phyloP scores from a whole-genome alignment of 306 rosid genomes.

The Lathyrus aphaca region DNA sequence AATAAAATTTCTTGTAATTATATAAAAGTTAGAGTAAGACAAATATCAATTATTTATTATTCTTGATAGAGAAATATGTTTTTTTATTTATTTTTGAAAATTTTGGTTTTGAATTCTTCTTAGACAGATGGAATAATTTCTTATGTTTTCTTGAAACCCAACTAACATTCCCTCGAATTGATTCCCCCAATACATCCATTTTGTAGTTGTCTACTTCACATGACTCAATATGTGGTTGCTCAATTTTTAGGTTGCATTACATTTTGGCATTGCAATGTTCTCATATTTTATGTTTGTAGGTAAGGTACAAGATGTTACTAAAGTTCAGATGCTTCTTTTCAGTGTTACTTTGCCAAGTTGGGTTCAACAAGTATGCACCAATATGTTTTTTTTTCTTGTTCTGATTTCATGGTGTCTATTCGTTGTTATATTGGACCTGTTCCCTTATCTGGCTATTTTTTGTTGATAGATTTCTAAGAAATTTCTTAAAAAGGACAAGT shows the following conservation, averaged over 20 bases:
- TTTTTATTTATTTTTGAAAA: no score
- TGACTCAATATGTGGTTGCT: neutral
- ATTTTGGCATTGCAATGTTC: neutral
- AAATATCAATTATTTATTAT: no score
- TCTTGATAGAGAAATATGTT: no score
- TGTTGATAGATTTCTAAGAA: slow-evolving; percentile 63
- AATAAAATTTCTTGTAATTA: no score
- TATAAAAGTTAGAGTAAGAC: no score
- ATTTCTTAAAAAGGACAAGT: slow-evolving; percentile 73
- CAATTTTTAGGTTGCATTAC: neutral
- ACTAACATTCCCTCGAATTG: no score
- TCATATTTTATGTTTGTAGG: slow-evolving; percentile 52
- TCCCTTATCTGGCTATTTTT: slow-evolving; percentile 19
- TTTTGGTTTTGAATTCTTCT: no score
- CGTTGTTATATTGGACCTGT: neutral
- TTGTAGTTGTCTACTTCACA: neutral
- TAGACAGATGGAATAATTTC: no score
- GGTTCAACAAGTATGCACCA: slow-evolving; percentile 68
- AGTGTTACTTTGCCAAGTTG: slow-evolving; percentile 91
- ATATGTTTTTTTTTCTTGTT: slow-evolving; percentile 3
- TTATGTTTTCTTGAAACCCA: no score
- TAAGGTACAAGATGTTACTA: slow-evolving; percentile 69
- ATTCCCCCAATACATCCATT: no score
- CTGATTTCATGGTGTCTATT: neutral
- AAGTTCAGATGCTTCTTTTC: slow-evolving; percentile 95